Base-by-base conservation (phyloP, 2,329 filamentous ascomycete species). In the Cladophialophora carrionii region DNA sequence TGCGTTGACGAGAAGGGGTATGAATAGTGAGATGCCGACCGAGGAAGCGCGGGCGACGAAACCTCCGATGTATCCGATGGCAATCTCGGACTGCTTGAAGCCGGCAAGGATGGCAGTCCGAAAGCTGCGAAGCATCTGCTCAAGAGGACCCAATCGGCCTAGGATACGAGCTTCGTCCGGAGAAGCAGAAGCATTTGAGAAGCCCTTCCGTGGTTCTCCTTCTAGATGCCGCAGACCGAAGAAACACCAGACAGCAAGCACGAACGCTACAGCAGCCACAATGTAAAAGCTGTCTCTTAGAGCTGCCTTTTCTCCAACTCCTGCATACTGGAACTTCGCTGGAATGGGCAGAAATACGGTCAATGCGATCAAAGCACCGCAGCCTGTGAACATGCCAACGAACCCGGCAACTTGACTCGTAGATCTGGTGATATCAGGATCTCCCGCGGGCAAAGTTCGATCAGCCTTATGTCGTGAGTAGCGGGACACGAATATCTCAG, bases 11-110 rank as follows among this genome's bases (percentile, higher is more conserved):
- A 90, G 96, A 1, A 99, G 84, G 0, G 95, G 95, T 61, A 99
- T 90, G 78, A 98, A 99, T 5, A 98, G 85, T 0, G 92, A 96
- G 70, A 99, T 96, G 59, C 91, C 94, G 4, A 99, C 95, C 0
- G 92, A 96, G 0, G 93, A 97, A 7, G 95, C 93, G 62, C 95
- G 88, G 9, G 93, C 94, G 2, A 99, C 94, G 73, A 98, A 97
- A 1, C 95, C 95, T 68, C 94, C 95, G 0, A 98, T 80, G 73
- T 98, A 99, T 31, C 90, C 94, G 0, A 98, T 83, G 20, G 87
- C 88, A 67, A 99, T 96, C 71, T 90, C 86, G 9, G 87, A 83
- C 74, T 96, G 90, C 8, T 82, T 87, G 72, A 92, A 87, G 14
- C 90, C 93, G 10, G 96, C 83, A 6, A 87, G 71, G 71, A 93